Conservation (phyloP, 1,139 yeast genomes). For the Diutina catenulata region DNA sequence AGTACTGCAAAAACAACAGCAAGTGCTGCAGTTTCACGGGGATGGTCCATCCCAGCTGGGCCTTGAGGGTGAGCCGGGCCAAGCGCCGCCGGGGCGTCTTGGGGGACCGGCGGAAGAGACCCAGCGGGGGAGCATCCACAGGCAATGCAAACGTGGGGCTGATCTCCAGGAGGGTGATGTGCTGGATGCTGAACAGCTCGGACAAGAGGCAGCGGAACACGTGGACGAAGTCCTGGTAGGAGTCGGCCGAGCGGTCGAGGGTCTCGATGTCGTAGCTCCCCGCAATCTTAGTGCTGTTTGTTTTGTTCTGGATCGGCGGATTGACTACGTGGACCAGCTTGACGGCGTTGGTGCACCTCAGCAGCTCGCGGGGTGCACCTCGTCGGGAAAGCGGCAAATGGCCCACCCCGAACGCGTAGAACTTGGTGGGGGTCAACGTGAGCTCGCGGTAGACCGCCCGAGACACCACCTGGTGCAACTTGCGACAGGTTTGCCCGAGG, state of each 20-base stretch:
- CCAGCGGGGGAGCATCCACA: neutral
- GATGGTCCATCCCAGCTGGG: constrained; percentile 3
- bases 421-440: neutral
- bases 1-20: neutral
- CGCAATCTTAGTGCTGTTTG: neutral
- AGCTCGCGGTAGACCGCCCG: constrained; percentile 1
- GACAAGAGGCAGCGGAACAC: neutral
- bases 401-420: neutral
- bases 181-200: neutral
- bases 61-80: neutral
- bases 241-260: neutral
- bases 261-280: neutral
- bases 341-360: neutral
- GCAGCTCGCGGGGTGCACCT: neutral
- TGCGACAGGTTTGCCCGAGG: neutral
- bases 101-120: neutral
- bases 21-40: neutral
- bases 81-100: neutral
- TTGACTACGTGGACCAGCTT: neutral
- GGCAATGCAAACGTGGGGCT: neutral
- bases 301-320: neutral
- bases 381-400: neutral
- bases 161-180: neutral
- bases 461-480: neutral
- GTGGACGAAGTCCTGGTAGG: neutral